Percentiles rank a stretch among this genome's conserved stretches.
Evolutionary conservation across 352 stramenopile species (phyloP).

Genomic region (Phytophthora idaei): DNA sequence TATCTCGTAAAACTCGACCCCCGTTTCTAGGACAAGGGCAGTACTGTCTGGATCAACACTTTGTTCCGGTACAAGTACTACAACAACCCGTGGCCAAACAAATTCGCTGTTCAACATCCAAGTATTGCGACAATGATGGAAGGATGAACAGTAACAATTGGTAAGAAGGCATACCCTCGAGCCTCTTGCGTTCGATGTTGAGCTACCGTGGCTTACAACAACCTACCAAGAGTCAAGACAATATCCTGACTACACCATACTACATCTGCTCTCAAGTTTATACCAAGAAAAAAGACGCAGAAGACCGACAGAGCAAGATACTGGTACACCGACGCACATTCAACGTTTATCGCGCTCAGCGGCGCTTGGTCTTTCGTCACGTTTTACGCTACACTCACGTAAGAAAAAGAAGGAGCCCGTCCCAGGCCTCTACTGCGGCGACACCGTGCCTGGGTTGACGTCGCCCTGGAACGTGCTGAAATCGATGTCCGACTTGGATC

Average conservation of each 20-base stretch:
- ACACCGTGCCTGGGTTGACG: conserved; percentile 27
- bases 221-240: not conserved
- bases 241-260: not conserved
- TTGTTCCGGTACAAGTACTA: too few species aligned
- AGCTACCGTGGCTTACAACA: not conserved
- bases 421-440: conserved; percentile 21
- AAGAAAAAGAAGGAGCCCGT: conserved; percentile 20
- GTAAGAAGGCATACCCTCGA: conserved; percentile 5
- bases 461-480: conserved; percentile 17
- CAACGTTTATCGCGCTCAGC: conserved; percentile 35
- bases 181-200: conserved; percentile 5
- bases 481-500: conserved; percentile 42
- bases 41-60: too few species aligned
- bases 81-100: too few species aligned
- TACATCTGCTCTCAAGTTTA: conserved; percentile 4
- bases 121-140: not conserved
- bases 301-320: conserved; percentile 10
- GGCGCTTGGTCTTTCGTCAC: conserved; percentile 39
- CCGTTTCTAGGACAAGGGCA: too few species aligned
- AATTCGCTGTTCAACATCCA: too few species aligned
- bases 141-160: not conserved
- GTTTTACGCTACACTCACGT: conserved; percentile 43
- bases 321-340: conserved; percentile 35
- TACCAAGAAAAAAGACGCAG: conserved; percentile 7
- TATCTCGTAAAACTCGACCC: too few species aligned